Conservation (phyloP, 2,329 filamentous ascomycete species). For the Xylariales sp. region DNA sequence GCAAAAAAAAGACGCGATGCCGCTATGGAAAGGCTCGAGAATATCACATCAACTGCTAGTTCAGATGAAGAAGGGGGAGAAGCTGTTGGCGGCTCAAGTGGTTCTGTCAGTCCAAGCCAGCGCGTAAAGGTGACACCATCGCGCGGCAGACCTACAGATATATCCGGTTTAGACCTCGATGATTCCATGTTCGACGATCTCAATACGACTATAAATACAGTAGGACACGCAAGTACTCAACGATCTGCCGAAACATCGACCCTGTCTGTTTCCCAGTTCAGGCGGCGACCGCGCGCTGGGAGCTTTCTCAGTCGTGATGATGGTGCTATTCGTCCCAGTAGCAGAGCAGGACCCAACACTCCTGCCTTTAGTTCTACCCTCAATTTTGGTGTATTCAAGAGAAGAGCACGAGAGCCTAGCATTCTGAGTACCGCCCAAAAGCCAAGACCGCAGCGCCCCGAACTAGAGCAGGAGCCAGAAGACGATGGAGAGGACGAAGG, state of each 20-base stretch:
- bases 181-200: slow-evolving; percentile 51
- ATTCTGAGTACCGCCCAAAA: slow-evolving; percentile 67
- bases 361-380: slow-evolving; percentile 52
- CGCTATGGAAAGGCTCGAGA: slow-evolving; percentile 49
- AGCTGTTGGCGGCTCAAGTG: slow-evolving; percentile 29
- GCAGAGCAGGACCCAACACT: slow-evolving; percentile 50
- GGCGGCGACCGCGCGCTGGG: slow-evolving; percentile 49
- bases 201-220: slow-evolving; percentile 49
- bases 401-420: slow-evolving; percentile 69
- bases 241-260: slow-evolving; percentile 50
- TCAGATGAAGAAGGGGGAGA: slow-evolving; percentile 37
- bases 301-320: slow-evolving; percentile 51
- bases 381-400: slow-evolving; percentile 68
- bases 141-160: slow-evolving; percentile 44
- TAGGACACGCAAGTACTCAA: slow-evolving; percentile 46
- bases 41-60: slow-evolving; percentile 46
- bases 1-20: slow-evolving; percentile 48
- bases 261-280: slow-evolving; percentile 48
- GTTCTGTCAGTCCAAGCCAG: slow-evolving; percentile 42
- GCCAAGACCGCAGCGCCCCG: slow-evolving; percentile 47
- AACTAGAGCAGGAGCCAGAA: slow-evolving; percentile 47
- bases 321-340: slow-evolving; percentile 50
- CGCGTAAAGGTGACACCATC: slow-evolving; percentile 45
- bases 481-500: slow-evolving; percentile 51
- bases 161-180: slow-evolving; percentile 50